Base-by-base conservation (phyloP, 2,329 filamentous ascomycete genomes). In the Epichloe sp. region DNA sequence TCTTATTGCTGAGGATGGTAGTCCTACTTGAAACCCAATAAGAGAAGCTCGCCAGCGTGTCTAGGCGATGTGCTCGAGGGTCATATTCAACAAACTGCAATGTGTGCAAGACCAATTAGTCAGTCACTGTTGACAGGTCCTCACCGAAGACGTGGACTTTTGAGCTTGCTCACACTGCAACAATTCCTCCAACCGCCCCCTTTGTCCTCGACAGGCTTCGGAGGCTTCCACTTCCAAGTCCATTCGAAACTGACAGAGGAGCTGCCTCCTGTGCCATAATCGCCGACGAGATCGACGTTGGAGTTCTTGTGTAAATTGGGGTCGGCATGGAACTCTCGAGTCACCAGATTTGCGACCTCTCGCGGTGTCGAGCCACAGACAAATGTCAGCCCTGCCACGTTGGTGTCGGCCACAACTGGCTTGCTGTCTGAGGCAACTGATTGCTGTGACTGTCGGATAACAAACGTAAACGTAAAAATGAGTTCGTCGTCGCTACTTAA, bases 291-390 rank as follows among this genome's bases (percentile, higher is more conserved):
- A 62, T 94, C 86, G 40, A 98, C 93, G 63, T 97, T 97, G 50
- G 89, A 79, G 63, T 96, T 97, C 65, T 95, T 97, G 72, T 98
- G 93, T 51, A 98, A 74, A 63, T 98, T 98, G 1, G 93, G 93
- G 63, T 98, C 89, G 57, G 91, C 89, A 59, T 97, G 89, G 61
- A 98, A 97, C 67, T 98, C 93, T 59, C 90, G 78, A 15, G 91
- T 97, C 46, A 97, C 84, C 45, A 98, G 73, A 58, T 93, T 96
- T 63, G 97, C 93, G 50, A 98, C 80, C 61, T 98, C 93, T 68
- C 80, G 86, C 35, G 81, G 72, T 49, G 83, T 95, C 0, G 90
- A 88, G 42, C 88, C 91, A 66, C 91, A 91, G 55, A 94, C 85
- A 65, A 90, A 97, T 8, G 93, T 98, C 55, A 98, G 76, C 48